Evolutionary conservation across 2,329 filamentous ascomycete species (phyloP).

Genomic region (Sclerotiophoma versabilis): DNA sequence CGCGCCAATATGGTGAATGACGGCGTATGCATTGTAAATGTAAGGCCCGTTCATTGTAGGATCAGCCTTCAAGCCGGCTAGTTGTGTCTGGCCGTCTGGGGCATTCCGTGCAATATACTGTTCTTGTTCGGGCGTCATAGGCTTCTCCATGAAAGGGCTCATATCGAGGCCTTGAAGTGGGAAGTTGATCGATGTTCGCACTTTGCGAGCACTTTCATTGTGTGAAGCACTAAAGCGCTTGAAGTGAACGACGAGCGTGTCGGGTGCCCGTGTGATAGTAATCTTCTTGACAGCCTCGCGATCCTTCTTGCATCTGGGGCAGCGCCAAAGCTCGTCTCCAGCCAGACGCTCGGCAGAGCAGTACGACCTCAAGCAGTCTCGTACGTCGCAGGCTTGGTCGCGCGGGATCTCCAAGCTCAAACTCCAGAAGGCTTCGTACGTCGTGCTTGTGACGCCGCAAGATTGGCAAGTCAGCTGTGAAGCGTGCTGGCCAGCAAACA

Average conservation of each 20-base stretch:
- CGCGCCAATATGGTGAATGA: slow-evolving; percentile 77
- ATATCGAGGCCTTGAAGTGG: slow-evolving; percentile 75
- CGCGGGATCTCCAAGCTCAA: slow-evolving; percentile 74
- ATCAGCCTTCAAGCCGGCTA: slow-evolving; percentile 48
- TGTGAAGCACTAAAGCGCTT: slow-evolving; percentile 70
- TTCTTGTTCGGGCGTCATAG: slow-evolving; percentile 48
- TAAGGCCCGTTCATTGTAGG: slow-evolving; percentile 64
- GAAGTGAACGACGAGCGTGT: slow-evolving; percentile 79
- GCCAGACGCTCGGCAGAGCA: slow-evolving; percentile 71
- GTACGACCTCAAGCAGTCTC: slow-evolving; percentile 74
- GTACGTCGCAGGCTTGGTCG: slow-evolving; percentile 65
- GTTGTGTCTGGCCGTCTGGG: slow-evolving; percentile 34
- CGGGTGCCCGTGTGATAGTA: slow-evolving; percentile 78
- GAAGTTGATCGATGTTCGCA: slow-evolving; percentile 75
- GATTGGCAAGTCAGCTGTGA: slow-evolving; percentile 67
- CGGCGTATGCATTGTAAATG: slow-evolving; percentile 84
- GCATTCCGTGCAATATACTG: slow-evolving; percentile 45
- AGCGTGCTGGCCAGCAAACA: slow-evolving; percentile 78
- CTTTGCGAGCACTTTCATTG: slow-evolving; percentile 68
- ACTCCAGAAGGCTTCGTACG: slow-evolving; percentile 74
- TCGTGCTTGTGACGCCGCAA: slow-evolving; percentile 69
- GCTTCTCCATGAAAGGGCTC: slow-evolving; percentile 64
- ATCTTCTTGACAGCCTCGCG: slow-evolving; percentile 73
- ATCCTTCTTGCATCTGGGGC: slow-evolving; percentile 74
- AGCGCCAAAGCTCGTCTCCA: slow-evolving; percentile 74